These are phyloP conservation scores for Fusarium floridanum DNA, from an alignment of 2,329 filamentous ascomycete genomes.

Conservation along the genomic window DNA sequence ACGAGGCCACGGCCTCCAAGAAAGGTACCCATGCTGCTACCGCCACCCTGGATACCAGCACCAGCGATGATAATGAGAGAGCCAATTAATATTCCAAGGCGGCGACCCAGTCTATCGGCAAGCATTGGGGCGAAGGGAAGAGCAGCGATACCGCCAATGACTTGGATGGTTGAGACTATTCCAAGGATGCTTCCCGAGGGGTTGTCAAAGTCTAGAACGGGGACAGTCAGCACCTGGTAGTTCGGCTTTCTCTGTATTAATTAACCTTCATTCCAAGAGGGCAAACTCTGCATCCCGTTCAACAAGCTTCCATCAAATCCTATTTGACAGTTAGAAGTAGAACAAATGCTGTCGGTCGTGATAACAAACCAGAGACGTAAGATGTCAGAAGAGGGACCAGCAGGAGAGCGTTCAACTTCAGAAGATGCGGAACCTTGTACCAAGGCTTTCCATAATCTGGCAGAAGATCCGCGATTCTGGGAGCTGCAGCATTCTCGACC, in stretches of 20 bases:
- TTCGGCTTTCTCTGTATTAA: rapidly evolving
- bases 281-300: conserved; percentile 54
- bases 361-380: conserved; percentile 48
- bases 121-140: conserved; percentile 49
- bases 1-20: conserved; percentile 48
- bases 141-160: conserved; percentile 50
- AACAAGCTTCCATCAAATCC: conserved; percentile 51
- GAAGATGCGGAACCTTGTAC: conserved; percentile 5
- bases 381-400: conserved; percentile 50
- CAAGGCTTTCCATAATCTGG: conserved; percentile 3
- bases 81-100: conserved; percentile 1
- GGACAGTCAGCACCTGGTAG: not conserved
- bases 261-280: conserved; percentile 51
- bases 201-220: conserved; percentile 47
- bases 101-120: conserved; percentile 53
- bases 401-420: conserved; percentile 48
- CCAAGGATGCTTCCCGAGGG: conserved; percentile 47
- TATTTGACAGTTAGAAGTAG: not conserved
- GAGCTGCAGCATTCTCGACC: not conserved
- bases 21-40: conserved; percentile 44
- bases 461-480: not conserved
- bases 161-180: conserved; percentile 46
- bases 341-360: not conserved
- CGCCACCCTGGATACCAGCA: conserved; percentile 45
- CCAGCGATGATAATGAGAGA: conserved; percentile 38